These are phyloP conservation scores for Polysphondylium violaceum DNA, from an alignment of 78 protist genomes.

Conservation along the genomic window DNA sequence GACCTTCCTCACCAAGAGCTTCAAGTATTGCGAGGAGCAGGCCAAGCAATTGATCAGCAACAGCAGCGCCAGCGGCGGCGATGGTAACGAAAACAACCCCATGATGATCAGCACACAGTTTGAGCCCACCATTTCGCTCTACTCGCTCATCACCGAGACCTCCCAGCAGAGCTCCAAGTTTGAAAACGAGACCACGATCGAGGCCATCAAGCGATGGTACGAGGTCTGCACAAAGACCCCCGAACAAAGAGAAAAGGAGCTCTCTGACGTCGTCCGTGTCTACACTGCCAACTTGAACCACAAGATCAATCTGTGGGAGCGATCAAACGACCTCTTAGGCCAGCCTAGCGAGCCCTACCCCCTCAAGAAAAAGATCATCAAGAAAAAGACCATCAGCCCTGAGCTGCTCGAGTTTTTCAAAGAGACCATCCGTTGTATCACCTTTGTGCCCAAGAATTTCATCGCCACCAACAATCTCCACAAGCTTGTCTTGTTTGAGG, in stretches of 20 bases:
- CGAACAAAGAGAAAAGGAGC: constrained; percentile 60
- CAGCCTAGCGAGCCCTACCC: constrained; percentile 35
- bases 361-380: constrained; percentile 21
- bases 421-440: constrained; percentile 51
- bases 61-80: constrained; percentile 73
- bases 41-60: too few species aligned
- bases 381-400: constrained; percentile 22
- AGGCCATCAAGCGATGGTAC: constrained; percentile 75
- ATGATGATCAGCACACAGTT: constrained; percentile 48
- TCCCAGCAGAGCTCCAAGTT: constrained; percentile 37
- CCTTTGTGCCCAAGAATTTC: constrained; percentile 58
- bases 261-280: background rate
- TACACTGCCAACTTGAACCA: background rate
- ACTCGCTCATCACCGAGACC: constrained; percentile 33
- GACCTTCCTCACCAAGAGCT: constrained; percentile 55
- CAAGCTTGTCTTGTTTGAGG: constrained; percentile 47
- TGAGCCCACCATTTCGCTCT: constrained; percentile 73
- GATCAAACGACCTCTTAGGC: constrained; percentile 11
- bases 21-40: constrained; percentile 64
- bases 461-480: constrained; percentile 5
- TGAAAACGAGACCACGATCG: constrained; percentile 61
- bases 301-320: constrained; percentile 52
- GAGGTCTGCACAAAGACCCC: constrained; percentile 69
- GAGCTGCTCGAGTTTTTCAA: constrained; percentile 45
- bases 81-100: constrained; percentile 27